These are phyloP conservation scores for Lodderomyces metapsilosis DNA, from an alignment of 1,139 yeast genomes.

Conservation along the genomic window DNA sequence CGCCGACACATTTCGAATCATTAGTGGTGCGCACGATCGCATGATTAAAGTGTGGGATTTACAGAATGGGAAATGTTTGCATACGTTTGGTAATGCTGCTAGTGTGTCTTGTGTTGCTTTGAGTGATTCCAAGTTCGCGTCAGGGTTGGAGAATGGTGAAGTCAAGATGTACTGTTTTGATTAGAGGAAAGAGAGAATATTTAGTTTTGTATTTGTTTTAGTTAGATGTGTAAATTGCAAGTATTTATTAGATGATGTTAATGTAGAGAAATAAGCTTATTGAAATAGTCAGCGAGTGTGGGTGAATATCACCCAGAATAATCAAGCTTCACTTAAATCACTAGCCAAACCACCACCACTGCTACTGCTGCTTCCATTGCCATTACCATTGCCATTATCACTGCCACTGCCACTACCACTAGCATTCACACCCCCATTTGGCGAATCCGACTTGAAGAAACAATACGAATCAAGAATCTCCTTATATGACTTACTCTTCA, in stretches of 20 bases:
- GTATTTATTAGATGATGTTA: too few species aligned
- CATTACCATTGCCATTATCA: not conserved
- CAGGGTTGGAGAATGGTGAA: conserved; percentile 85
- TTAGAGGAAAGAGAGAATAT: conserved; percentile 12
- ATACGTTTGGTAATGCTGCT: conserved; percentile 75
- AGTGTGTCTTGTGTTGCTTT: conserved; percentile 87
- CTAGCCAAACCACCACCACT: not conserved
- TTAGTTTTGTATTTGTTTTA: not conserved
- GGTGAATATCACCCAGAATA: not conserved
- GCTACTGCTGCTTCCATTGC: not conserved
- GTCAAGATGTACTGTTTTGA: conserved; percentile 84
- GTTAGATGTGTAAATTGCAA: too few species aligned
- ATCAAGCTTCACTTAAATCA: not conserved
- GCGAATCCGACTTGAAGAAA: conserved; percentile 37
- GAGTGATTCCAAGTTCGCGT: conserved; percentile 85
- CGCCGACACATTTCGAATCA: conserved; percentile 91
- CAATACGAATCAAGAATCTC: conserved; percentile 73
- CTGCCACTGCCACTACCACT: not conserved
- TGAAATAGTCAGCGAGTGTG: too few species aligned
- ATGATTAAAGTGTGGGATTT: conserved; percentile 93
- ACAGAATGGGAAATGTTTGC: conserved; percentile 90
- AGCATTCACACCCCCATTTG: not conserved
- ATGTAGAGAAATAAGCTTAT: too few species aligned
- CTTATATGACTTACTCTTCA: conserved; percentile 64
- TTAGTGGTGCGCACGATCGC: conserved; percentile 92